These are phyloP conservation scores for Penicillium diatomitis DNA, from an alignment of 495 filamentous ascomycete genomes.

Conservation along the genomic window DNA sequence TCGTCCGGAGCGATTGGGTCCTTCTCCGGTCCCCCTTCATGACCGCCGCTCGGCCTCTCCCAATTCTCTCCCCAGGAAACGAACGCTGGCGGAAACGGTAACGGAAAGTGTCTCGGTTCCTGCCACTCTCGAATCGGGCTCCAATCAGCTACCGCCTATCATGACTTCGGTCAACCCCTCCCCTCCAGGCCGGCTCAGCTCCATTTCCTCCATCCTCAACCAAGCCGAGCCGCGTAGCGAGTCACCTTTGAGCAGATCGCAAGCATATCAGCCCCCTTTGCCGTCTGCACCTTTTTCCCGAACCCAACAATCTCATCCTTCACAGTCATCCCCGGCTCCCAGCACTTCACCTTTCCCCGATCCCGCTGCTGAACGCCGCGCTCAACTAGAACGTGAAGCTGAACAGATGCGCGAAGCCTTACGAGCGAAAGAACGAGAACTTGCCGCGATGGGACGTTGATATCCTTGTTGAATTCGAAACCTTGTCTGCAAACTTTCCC, in stretches of 20 bases:
- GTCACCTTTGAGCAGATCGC: conserved; percentile 38
- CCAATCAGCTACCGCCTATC: conserved; percentile 39
- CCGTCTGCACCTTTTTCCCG: conserved; percentile 15
- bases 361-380: conserved; percentile 52
- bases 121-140: conserved; percentile 27
- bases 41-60: conserved; percentile 34
- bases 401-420: conserved; percentile 69
- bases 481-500: background rate
- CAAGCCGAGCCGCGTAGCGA: conserved; percentile 32
- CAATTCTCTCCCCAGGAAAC: conserved; percentile 35
- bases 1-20: conserved; percentile 27
- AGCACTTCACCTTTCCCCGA: conserved; percentile 41
- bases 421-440: conserved; percentile 65
- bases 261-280: conserved; percentile 22
- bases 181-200: conserved; percentile 51
- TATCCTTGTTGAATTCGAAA: too few species aligned
- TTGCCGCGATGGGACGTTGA: conserved; percentile 52
- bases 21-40: conserved; percentile 28
- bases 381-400: conserved; percentile 60
- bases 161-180: conserved; percentile 33
- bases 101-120: conserved; percentile 22
- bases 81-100: conserved; percentile 30
- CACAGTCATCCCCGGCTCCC: background rate
- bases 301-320: conserved; percentile 16
- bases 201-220: conserved; percentile 76